phyloP scores from a whole-genome alignment of 164 flowering plant species.

The Akebia trifoliata region DNA sequence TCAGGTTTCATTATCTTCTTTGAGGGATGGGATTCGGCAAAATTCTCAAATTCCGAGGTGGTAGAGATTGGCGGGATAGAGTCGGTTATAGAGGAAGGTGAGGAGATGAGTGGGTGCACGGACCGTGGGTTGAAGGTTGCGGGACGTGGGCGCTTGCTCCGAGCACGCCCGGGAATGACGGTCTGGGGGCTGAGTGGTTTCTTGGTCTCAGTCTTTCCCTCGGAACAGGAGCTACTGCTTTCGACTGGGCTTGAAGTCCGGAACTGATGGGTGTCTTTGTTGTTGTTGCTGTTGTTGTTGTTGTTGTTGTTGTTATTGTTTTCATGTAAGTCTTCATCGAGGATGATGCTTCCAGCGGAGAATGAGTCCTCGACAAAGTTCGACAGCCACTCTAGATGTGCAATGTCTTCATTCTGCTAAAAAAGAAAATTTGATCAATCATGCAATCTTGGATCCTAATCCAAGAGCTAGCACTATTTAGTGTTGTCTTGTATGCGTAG shows the following conservation, averaged over 20 bases:
- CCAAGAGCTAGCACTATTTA: too few relatives aligned
- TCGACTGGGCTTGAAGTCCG: slow-evolving; percentile 76
- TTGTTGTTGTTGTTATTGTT: slow-evolving; percentile 10
- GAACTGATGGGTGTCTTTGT: slow-evolving; percentile 39
- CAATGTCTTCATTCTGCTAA: slow-evolving; percentile 78
- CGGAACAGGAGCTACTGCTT: slow-evolving; percentile 70
- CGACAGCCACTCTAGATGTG: slow-evolving; percentile 88
- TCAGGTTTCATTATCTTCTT: slow-evolving; percentile 29
- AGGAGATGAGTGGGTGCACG: slow-evolving; percentile 39
- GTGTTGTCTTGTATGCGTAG: too few relatives aligned
- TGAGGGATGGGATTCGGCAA: slow-evolving; percentile 45
- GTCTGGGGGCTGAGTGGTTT: slow-evolving; percentile 34
- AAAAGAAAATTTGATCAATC: background rate
- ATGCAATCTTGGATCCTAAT: too few relatives aligned
- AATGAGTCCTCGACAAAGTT: slow-evolving; percentile 87
- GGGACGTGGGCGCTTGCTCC: slow-evolving; percentile 92
- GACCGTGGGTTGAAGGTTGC: slow-evolving; percentile 57
- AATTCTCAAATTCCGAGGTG: slow-evolving; percentile 39
- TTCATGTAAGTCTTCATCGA: slow-evolving; percentile 36
- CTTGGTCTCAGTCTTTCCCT: slow-evolving; percentile 37
- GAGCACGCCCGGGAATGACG: slow-evolving; percentile 50
- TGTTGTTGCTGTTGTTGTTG: slow-evolving; percentile 14
- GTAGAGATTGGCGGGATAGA: slow-evolving; percentile 1
- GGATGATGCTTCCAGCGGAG: slow-evolving; percentile 48
- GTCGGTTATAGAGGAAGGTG: slow-evolving; percentile 37